A percentile compares a stretch with the other conserved stretches of the same genome.
Evolutionary conservation across 345 rosid genomes (phyloP).

Genomic region (Syzygium aromaticum): DNA sequence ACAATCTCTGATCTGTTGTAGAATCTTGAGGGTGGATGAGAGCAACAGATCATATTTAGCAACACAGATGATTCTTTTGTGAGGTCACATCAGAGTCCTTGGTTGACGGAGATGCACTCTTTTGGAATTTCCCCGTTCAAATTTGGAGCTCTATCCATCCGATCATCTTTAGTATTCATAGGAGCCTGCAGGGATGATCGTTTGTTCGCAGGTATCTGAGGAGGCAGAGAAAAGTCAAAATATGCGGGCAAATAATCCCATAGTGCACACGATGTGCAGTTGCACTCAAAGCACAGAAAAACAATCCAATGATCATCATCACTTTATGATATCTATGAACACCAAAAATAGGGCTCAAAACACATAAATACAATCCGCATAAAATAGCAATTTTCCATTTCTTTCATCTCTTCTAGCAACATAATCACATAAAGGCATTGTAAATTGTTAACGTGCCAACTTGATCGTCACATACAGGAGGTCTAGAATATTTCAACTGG

Average conservation of each 20-base stretch:
- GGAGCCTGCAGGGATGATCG: constrained; percentile 8
- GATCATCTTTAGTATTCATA: constrained; percentile 29
- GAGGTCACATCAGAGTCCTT: constrained; percentile 6
- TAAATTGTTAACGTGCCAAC: background rate
- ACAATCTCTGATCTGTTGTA: background rate
- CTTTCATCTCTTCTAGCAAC: background rate
- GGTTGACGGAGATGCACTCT: background rate
- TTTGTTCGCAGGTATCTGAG: constrained; percentile 23
- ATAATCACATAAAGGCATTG: background rate
- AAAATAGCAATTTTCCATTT: background rate
- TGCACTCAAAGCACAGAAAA: background rate
- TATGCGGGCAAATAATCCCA: background rate
- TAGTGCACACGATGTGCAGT: background rate
- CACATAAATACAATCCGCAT: background rate
- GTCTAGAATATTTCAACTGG: background rate
- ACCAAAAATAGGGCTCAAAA: background rate
- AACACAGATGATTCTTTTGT: background rate
- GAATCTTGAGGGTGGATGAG: background rate
- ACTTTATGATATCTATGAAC: background rate
- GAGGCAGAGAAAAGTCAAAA: background rate
- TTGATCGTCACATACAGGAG: background rate
- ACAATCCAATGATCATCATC: background rate
- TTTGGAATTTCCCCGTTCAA: constrained; percentile 1
- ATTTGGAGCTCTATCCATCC: constrained; percentile 11
- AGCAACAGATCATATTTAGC: background rate